phyloP scores from a whole-genome alignment of 345 rosid genomes.

The Ricinus communis region DNA sequence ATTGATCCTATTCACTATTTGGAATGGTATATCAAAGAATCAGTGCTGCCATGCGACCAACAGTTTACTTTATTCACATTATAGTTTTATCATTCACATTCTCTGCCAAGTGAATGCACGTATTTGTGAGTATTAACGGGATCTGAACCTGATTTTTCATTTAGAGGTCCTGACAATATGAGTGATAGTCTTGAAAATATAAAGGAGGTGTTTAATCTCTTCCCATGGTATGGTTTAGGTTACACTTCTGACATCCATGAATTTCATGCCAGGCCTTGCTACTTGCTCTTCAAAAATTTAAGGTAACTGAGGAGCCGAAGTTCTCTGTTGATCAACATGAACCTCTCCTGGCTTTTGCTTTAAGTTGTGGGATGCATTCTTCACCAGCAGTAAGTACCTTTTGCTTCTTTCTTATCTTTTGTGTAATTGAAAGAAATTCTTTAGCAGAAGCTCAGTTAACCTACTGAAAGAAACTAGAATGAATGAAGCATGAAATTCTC shows the following conservation, averaged over 20 bases:
- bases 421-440: neutral
- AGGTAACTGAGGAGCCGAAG: slow-evolving; percentile 46
- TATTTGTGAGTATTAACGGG: neutral
- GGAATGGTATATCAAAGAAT: slow-evolving; percentile 10
- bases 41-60: too few species aligned
- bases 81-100: neutral
- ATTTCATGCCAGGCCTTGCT: slow-evolving; percentile 44
- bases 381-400: slow-evolving; percentile 62
- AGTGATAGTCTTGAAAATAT: neutral
- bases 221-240: neutral
- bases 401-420: slow-evolving; percentile 3
- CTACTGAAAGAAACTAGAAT: neutral
- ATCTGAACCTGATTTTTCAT: neutral
- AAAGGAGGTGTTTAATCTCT: slow-evolving; percentile 4
- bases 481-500: neutral
- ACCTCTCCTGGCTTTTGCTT: slow-evolving; percentile 58
- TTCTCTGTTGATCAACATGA: slow-evolving; percentile 55
- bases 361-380: slow-evolving; percentile 63
- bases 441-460: neutral
- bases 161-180: neutral
- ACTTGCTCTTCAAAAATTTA: slow-evolving; percentile 55
- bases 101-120: neutral
- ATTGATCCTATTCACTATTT: neutral
- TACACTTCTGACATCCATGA: slow-evolving; percentile 1
- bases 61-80: neutral